A percentile compares a stretch with the other conserved stretches of the same genome.
Evolutionary conservation across 2,329 filamentous ascomycete species (phyloP).

Genomic region (Zasmidium citrigriseum): DNA sequence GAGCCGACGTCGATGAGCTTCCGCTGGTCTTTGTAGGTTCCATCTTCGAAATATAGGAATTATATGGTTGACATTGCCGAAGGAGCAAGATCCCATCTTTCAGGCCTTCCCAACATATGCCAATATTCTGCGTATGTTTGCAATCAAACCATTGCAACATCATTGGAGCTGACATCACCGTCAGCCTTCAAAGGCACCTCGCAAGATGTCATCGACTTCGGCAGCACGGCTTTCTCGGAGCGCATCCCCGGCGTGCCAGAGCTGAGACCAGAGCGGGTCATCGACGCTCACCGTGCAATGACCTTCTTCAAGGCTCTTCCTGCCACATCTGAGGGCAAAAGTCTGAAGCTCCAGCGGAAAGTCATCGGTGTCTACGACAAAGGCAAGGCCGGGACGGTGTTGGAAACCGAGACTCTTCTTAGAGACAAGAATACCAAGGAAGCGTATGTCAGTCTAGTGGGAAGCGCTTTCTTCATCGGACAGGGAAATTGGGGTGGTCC

Average conservation of each 20-base stretch:
- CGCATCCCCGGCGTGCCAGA: conserved; percentile 72
- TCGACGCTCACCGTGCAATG: background rate
- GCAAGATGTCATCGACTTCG: background rate
- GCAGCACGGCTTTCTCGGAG: conserved; percentile 32
- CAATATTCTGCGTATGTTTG: conserved; percentile 73
- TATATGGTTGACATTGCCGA: background rate
- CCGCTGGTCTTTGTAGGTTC: conserved; percentile 81
- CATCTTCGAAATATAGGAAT: background rate
- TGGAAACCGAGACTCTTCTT: conserved; percentile 59
- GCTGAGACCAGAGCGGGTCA: conserved; percentile 59
- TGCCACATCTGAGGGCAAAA: conserved; percentile 65
- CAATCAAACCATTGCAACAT: conserved; percentile 74
- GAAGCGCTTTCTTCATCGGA: conserved; percentile 75
- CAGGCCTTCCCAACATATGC: conserved; percentile 86
- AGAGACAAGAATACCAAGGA: background rate
- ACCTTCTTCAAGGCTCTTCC: conserved; percentile 72
- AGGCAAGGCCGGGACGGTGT: conserved; percentile 45
- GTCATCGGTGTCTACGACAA: conserved; percentile 88
- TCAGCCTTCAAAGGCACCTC: background rate
- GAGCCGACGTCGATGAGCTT: conserved; percentile 77
- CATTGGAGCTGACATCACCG: conserved; percentile 40
- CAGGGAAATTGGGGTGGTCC: conserved; percentile 83
- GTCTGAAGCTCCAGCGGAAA: conserved; percentile 74
- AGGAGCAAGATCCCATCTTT: conserved; percentile 88
- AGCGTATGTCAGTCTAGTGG: conserved; percentile 66